phyloP scores from a whole-genome alignment of 495 filamentous ascomycete genomes.

The Alectoria sarmentosa region DNA sequence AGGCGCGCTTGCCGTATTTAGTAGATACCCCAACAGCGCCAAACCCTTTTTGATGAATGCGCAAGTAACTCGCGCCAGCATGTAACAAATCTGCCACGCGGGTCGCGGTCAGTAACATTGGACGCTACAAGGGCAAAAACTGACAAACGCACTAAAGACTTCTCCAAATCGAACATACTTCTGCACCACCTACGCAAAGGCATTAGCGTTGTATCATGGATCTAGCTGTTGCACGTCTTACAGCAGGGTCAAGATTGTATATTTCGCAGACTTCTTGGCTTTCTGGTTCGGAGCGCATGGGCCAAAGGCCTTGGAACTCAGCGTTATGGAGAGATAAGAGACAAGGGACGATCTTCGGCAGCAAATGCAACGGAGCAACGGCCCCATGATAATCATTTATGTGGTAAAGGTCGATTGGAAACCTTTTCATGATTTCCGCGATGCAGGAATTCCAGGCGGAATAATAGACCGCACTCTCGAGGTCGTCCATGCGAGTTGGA shows the following conservation, averaged over 20 bases:
- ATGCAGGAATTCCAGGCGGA: constrained; percentile 60
- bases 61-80: constrained; percentile 63
- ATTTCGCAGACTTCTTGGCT: constrained; percentile 61
- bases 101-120: not conserved
- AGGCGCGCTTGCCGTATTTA: constrained; percentile 69
- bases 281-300: constrained; percentile 53
- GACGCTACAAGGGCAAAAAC: not conserved
- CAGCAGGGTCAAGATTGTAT: constrained; percentile 60
- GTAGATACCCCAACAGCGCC: constrained; percentile 70
- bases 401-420: constrained; percentile 66
- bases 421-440: constrained; percentile 49
- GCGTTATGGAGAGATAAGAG: constrained; percentile 56
- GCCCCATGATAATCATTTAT: constrained; percentile 79
- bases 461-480: constrained; percentile 56
- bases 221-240: too few species aligned
- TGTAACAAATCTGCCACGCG: constrained; percentile 51
- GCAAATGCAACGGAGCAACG: constrained; percentile 62
- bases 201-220: too few species aligned
- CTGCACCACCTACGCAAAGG: constrained; percentile 36
- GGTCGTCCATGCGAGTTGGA: constrained; percentile 40
- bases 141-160: constrained; percentile 55
- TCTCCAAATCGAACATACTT: constrained; percentile 61
- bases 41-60: constrained; percentile 66
- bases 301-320: constrained; percentile 67
- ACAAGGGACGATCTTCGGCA: constrained; percentile 56